Conservation (phyloP, 2,329 filamentous ascomycete genomes). For the Fusarium luffae region DNA sequence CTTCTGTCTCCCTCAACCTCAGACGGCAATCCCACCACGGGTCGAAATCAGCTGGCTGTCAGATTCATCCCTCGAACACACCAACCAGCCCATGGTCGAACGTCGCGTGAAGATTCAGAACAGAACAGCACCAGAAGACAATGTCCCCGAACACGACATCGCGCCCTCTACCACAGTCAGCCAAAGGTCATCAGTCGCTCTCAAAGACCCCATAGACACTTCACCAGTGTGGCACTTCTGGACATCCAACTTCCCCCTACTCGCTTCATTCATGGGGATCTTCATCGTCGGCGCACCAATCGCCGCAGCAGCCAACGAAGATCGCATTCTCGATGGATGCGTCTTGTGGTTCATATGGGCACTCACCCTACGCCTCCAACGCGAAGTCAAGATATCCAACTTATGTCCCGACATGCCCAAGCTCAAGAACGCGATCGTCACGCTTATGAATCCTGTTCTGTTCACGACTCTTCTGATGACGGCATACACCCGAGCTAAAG, state of each 20-base stretch:
- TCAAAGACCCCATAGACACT: not conserved
- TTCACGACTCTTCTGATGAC: conserved; percentile 58
- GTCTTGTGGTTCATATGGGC: conserved; percentile 64
- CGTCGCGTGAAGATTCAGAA: conserved; percentile 16
- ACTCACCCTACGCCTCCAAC: conserved; percentile 53
- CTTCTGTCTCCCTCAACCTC: conserved; percentile 16
- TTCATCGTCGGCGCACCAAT: conserved; percentile 57
- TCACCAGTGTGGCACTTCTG: conserved; percentile 25
- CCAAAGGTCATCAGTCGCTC: conserved; percentile 19
- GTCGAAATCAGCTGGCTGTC: conserved; percentile 38
- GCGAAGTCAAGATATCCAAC: conserved; percentile 46
- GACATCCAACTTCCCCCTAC: conserved; percentile 46
- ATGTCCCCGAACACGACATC: not conserved
- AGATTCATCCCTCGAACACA: conserved; percentile 33
- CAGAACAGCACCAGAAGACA: not conserved
- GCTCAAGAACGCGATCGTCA: conserved; percentile 50
- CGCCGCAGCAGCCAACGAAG: conserved; percentile 47
- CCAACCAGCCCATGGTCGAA: not conserved
- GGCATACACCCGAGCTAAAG: conserved; percentile 56
- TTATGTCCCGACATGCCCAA: conserved; percentile 12
- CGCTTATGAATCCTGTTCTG: conserved; percentile 61
- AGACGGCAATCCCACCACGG: conserved; percentile 1
- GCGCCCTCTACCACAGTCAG: not conserved
- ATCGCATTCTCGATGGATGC: conserved; percentile 58
- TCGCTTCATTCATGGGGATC: conserved; percentile 46